These are phyloP conservation scores for Saccharomyces kudriavzevii DNA, from an alignment of 805 yeast species.

Conservation along the genomic window DNA sequence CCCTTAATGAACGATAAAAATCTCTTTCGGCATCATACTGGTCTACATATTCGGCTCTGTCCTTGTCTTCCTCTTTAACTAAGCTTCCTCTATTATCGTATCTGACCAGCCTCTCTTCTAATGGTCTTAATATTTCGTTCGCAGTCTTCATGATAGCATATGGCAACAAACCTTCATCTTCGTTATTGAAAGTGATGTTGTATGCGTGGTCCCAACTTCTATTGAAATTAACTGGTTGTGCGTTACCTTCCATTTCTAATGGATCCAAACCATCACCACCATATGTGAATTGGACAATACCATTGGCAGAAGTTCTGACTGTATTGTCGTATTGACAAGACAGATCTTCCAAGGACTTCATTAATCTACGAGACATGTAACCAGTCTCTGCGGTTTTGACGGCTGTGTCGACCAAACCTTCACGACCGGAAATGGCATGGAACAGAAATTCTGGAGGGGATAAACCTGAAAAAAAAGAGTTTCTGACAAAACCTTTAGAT, in stretches of 20 bases:
- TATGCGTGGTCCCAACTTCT: constrained; percentile 92
- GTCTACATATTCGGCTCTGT: constrained; percentile 61
- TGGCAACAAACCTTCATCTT: constrained; percentile 56
- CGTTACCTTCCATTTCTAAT: constrained; percentile 98
- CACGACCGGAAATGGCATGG: constrained; percentile 99
- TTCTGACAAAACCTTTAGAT: constrained; percentile 94
- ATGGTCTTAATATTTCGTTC: constrained; percentile 49
- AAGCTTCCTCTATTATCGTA: constrained; percentile 63
- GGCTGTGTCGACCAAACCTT: constrained; percentile 98
- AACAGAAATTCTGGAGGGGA: constrained; percentile 95
- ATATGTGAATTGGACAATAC: constrained; percentile 93
- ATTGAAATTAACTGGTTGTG: constrained; percentile 85
- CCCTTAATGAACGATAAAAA: constrained; percentile 69
- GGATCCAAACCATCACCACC: constrained; percentile 99
- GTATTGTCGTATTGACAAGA: constrained; percentile 90
- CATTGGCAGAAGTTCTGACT: constrained; percentile 89
- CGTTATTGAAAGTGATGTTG: constrained; percentile 56
- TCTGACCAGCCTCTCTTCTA: constrained; percentile 52
- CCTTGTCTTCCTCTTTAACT: constrained; percentile 37
- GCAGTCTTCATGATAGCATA: constrained; percentile 53
- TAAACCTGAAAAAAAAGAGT: constrained; percentile 88
- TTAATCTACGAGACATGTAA: constrained; percentile 93
- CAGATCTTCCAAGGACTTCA: constrained; percentile 95
- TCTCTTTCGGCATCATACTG: constrained; percentile 81
- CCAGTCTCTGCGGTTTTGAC: constrained; percentile 99